Conservation (phyloP, 1,284 basidiomycete species). For the Stereum hirsutum region DNA sequence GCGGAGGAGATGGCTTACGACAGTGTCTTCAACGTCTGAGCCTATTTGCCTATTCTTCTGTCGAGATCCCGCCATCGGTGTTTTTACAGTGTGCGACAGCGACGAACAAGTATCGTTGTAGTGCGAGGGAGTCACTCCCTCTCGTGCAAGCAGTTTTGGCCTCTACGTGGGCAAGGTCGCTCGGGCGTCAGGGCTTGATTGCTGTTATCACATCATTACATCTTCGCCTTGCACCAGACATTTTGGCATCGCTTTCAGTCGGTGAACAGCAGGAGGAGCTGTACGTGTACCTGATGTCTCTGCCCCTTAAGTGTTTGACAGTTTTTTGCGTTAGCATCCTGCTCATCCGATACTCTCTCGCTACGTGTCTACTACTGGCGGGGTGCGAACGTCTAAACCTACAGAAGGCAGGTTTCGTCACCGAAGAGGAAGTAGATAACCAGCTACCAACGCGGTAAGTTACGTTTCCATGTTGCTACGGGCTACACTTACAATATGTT, state of each 20-base stretch:
- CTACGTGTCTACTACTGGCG: constrained; percentile 49
- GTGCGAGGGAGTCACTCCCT: constrained; percentile 34
- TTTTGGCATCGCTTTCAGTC: constrained; percentile 30
- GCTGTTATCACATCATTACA: constrained; percentile 39
- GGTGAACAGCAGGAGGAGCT: constrained; percentile 17
- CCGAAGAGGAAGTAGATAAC: constrained; percentile 35
- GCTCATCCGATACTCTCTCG: constrained; percentile 50
- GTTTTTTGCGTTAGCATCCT: constrained; percentile 21
- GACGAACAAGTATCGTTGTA: constrained; percentile 27
- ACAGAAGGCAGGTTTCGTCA: constrained; percentile 31
- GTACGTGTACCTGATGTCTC: too few relatives aligned
- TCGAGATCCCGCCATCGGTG: constrained; percentile 48
- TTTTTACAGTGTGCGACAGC: constrained; percentile 38
- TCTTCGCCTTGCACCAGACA: constrained; percentile 26
- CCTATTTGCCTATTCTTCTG: constrained; percentile 56
- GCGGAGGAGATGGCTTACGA: constrained; percentile 34
- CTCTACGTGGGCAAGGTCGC: constrained; percentile 44
- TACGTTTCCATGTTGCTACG: background rate
- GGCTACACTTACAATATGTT: background rate
- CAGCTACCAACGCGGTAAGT: constrained; percentile 46
- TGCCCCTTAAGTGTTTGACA: background rate
- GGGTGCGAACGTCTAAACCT: constrained; percentile 50
- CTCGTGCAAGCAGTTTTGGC: constrained; percentile 40
- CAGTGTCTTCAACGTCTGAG: constrained; percentile 56
- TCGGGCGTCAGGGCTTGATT: constrained; percentile 50